Conservation (phyloP, 345 rosid species). For the Arabis hirsuta region DNA sequence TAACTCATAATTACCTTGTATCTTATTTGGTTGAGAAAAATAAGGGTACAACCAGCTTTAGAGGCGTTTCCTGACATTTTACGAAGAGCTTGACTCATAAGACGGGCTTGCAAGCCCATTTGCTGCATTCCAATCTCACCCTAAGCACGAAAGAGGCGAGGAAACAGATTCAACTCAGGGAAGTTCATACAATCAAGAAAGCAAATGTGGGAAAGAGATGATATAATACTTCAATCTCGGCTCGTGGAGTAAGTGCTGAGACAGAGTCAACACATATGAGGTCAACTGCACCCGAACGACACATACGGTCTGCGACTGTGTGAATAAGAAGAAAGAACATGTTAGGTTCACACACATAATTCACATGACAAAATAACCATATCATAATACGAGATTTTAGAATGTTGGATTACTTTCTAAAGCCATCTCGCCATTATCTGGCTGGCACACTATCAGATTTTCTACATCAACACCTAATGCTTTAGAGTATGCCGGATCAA, state of each 20-base stretch:
- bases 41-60: slow-evolving; percentile 97
- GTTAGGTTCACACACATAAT: slow-evolving; percentile 31
- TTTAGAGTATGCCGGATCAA: slow-evolving; percentile 95
- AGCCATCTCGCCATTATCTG: slow-evolving; percentile 97
- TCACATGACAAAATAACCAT: background rate
- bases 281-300: slow-evolving; percentile 95
- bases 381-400: background rate
- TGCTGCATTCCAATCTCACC: slow-evolving; percentile 99
- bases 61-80: slow-evolving; percentile 99
- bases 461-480: slow-evolving; percentile 93
- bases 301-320: slow-evolving; percentile 98
- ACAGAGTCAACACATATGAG: slow-evolving; percentile 97
- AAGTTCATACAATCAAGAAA: background rate
- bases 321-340: slow-evolving; percentile 11
- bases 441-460: slow-evolving; percentile 88
- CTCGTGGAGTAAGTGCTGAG: slow-evolving; percentile 97
- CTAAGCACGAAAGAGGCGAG: slow-evolving; percentile 40
- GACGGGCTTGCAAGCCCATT: slow-evolving; percentile 98
- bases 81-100: slow-evolving; percentile 98
- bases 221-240: slow-evolving; percentile 88
- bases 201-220: background rate
- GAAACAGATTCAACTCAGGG: background rate
- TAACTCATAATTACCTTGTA: slow-evolving; percentile 68
- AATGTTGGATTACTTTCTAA: slow-evolving; percentile 68
- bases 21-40: slow-evolving; percentile 92